Base-by-base conservation (phyloP, 805 yeast genomes). In the Diddensiella caesifluorescens region DNA sequence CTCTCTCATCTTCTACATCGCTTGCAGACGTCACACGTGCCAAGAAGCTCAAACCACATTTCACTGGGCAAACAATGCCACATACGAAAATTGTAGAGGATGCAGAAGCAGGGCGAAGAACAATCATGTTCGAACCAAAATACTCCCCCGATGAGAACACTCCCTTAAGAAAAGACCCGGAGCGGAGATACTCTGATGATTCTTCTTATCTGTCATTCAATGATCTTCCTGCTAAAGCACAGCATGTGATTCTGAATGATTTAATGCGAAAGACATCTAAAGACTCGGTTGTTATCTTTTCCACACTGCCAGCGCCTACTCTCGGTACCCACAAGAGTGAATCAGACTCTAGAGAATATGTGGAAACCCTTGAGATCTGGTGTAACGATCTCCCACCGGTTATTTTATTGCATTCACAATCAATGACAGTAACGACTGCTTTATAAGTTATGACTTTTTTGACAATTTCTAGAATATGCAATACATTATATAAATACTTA, bases 401-500 rank as follows among this genome's bases (percentile, higher is more conserved):
- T 1, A 59, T 92, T 59, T 62, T 92, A 47, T 72, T 92, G 41
- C 90, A 92, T 56, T 86, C 97, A 0, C 95, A 87, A 65, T 83
- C 95, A 0, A 88, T 92, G 71, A 92, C 98, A 0, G 98, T 90
- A 2, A 90, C 98, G 0, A 89, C 97, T 4, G 92, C 95, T 25
- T 67, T 90, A 48, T 89, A 65, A 51, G 9, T 3, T 22, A 22
- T 19, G 20, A 6, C 22, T n/a, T n/a, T n/a, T n/a, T n/a, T n/a
- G n/a, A n/a, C n/a, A n/a, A n/a, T n/a, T n/a, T n/a, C n/a, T n/a
- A n/a, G 22, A 22, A 19, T 19, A 15, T 22, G 12, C 12, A 4
- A 40, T 35, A 15, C 28, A 35, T 21, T 19, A 13, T 18, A 25
- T 25, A 9, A 25, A 25, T 9, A 25, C 27, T 9, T 9, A 25